phyloP scores from a whole-genome alignment of 2,329 filamentous ascomycete species.

The Metarhizium sp. region DNA sequence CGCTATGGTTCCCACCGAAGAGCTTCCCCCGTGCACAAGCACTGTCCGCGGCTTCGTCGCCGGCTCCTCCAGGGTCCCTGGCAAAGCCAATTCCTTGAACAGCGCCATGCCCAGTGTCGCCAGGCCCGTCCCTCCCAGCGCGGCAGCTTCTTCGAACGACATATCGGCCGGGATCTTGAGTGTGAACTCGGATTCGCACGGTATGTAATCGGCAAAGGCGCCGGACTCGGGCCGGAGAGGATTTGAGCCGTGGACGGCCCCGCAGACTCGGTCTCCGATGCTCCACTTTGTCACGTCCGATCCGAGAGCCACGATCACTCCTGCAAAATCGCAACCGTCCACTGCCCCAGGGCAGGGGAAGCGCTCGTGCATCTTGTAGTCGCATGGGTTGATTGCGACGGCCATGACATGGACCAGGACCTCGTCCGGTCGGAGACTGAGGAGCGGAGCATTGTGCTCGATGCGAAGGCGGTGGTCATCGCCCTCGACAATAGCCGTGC shows the following conservation, averaged over 20 bases:
- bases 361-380: conserved; percentile 18
- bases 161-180: conserved; percentile 10
- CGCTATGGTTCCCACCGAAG: too few species aligned
- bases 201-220: neutral
- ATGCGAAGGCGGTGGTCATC: too few species aligned
- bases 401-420: conserved; percentile 1
- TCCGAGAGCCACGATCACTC: conserved; percentile 17
- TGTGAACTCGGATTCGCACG: too few species aligned
- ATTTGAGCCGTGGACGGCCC: neutral
- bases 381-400: conserved; percentile 20
- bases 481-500: too few species aligned
- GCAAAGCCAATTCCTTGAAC: too few species aligned
- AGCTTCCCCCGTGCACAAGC: too few species aligned
- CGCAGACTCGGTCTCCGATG: neutral
- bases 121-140: conserved; percentile 26
- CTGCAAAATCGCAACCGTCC: conserved; percentile 21
- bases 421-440: neutral
- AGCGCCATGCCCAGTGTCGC: too few species aligned
- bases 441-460: too few species aligned
- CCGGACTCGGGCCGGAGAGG: neutral
- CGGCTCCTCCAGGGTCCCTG: too few species aligned
- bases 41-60: too few species aligned
- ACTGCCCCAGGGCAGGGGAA: conserved; percentile 13
- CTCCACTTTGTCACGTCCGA: conserved; percentile 3
- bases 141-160: conserved; percentile 36